Conservation (phyloP, 345 rosid species). For the thale cress (Arabidopsis thaliana) region TAIR10.1 NC_003074.8:16067501-16068000, state of each 20-base stretch:
- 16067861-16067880: too few relatives aligned
- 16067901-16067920: too few relatives aligned
- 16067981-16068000: too few relatives aligned
- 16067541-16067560: slow-evolving; percentile 13
- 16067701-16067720: neutral
- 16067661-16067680: slow-evolving; percentile 2
- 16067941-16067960: too few relatives aligned
- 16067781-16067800: slow-evolving; percentile 7
- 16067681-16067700: neutral
- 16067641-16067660: neutral
- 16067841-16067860: too few relatives aligned
- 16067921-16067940: too few relatives aligned
- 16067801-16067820: neutral
- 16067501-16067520: slow-evolving; percentile 22
- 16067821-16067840: neutral
- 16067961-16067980: too few relatives aligned
- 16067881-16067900: too few relatives aligned
- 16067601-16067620: neutral
- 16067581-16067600: slow-evolving; percentile 3
- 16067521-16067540: neutral
- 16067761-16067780: neutral
- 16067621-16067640: neutral
- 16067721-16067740: slow-evolving; percentile 5
- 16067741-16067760: neutral
- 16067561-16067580: neutral